These are phyloP conservation scores for Emergomyces orientalis DNA, from an alignment of 2,329 filamentous ascomycete genomes.

Conservation along the genomic window DNA sequence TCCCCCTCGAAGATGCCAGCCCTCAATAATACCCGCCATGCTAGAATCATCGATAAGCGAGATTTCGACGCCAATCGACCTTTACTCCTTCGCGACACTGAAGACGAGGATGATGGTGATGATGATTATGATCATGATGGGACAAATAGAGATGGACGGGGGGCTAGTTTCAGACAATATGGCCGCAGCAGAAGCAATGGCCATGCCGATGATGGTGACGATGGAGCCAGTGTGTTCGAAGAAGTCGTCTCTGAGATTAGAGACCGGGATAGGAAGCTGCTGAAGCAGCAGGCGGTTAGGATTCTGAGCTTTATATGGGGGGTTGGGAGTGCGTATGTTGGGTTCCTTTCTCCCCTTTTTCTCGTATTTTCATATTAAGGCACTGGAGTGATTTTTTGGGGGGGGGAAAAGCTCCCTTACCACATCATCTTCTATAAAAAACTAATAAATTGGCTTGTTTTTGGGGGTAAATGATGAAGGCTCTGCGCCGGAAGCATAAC, in stretches of 20 bases:
- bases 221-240: constrained; percentile 42
- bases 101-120: constrained; percentile 14
- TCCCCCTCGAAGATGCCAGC: not conserved
- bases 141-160: constrained; percentile 3
- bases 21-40: not conserved
- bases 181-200: not conserved
- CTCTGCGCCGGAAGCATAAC: constrained; percentile 87
- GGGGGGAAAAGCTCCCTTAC: not conserved
- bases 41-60: constrained; percentile 31
- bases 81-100: constrained; percentile 14
- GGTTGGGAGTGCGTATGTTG: constrained; percentile 47
- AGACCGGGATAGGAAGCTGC: constrained; percentile 46
- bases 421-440: not conserved
- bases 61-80: constrained; percentile 40
- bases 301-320: constrained; percentile 52
- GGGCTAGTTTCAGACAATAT: constrained; percentile 10
- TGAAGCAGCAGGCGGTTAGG: constrained; percentile 45
- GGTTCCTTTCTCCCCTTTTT: not conserved
- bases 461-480: constrained; percentile 23
- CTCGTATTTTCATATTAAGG: not conserved
- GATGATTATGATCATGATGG: constrained; percentile 11
- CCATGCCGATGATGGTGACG: constrained; percentile 11
- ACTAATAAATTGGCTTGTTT: constrained; percentile 9
- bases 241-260: constrained; percentile 53
- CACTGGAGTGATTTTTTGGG: not conserved